Percentiles rank a stretch among this genome's conserved stretches.
phyloP scores from a whole-genome alignment of 1,139 yeast species.

The Spencermartinsiella ligniputridi region DNA sequence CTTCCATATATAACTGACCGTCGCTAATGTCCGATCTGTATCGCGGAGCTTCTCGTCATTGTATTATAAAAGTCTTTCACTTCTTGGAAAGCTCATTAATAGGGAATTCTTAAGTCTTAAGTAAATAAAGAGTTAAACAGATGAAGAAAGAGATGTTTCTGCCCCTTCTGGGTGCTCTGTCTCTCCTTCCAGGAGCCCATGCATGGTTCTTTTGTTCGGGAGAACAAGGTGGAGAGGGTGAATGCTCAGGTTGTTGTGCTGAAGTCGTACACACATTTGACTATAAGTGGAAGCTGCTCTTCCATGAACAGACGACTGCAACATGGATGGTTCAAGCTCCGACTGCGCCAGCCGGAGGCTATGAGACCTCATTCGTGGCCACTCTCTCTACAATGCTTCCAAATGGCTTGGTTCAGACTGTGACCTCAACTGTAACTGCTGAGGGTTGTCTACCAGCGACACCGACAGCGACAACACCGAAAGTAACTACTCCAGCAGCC shows the following conservation, averaged over 20 bases:
- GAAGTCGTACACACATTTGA: conserved; percentile 20
- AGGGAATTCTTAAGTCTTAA: no score
- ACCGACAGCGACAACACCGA: conserved; percentile 7
- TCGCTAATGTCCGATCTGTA: no score
- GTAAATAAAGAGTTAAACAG: no score
- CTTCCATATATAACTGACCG: no score
- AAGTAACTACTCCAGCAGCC: conserved; percentile 10
- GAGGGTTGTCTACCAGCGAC: conserved; percentile 15
- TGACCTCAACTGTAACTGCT: conserved; percentile 20
- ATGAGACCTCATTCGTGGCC: conserved; percentile 25
- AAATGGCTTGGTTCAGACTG: conserved; percentile 14
- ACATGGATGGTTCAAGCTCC: conserved; percentile 30
- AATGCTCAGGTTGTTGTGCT: conserved; percentile 27
- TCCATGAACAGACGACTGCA: conserved; percentile 16
- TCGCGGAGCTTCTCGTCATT: no score
- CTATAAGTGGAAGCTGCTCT: conserved; percentile 20
- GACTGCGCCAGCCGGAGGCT: conserved; percentile 18
- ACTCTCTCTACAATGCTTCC: conserved; percentile 27
- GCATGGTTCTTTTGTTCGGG: conserved; percentile 24
- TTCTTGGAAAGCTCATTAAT: no score
- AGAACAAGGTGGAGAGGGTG: conserved; percentile 19
- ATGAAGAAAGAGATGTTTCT: conserved; percentile 1
- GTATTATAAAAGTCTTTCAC: no score
- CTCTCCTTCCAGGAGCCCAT: conserved; percentile 14
- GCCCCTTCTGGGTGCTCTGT: conserved; percentile 9